Percentiles rank a stretch among this genome's conserved stretches.
These are phyloP conservation scores for Fusarium illudens DNA, from an alignment of 2,329 filamentous ascomycete species.

Conservation along the genomic window DNA sequence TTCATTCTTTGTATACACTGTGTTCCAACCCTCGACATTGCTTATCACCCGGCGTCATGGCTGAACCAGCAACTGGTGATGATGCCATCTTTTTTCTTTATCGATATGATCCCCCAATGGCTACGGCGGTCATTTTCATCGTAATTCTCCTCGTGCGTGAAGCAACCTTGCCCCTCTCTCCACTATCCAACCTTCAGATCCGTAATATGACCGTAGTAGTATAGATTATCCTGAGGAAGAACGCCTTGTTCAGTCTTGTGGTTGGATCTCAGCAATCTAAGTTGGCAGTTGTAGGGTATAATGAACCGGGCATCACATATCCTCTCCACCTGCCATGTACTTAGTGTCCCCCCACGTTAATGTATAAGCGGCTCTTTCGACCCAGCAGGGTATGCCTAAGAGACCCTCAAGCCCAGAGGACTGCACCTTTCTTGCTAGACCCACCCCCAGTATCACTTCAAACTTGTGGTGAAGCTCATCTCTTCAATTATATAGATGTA, in stretches of 20 bases:
- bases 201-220: no score
- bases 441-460: neutral
- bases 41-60: neutral
- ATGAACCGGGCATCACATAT: no score
- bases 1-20: neutral
- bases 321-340: no score
- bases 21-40: neutral
- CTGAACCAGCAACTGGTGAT: neutral
- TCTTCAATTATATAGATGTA: neutral
- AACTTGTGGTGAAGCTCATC: neutral
- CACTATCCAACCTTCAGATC: no score
- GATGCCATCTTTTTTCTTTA: neutral
- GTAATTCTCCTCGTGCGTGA: no score
- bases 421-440: neutral
- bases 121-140: neutral
- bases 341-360: no score
- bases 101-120: neutral
- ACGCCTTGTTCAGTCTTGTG: no score
- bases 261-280: no score
- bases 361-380: no score
- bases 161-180: no score
- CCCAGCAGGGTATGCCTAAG: neutral
- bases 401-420: neutral
- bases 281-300: no score
- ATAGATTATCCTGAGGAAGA: no score